Evolutionary conservation across 1,284 basidiomycete species (phyloP), one percentile per base, ranked within the genome.

Genomic region (Cutaneotrichosporon mucoides): DNA sequence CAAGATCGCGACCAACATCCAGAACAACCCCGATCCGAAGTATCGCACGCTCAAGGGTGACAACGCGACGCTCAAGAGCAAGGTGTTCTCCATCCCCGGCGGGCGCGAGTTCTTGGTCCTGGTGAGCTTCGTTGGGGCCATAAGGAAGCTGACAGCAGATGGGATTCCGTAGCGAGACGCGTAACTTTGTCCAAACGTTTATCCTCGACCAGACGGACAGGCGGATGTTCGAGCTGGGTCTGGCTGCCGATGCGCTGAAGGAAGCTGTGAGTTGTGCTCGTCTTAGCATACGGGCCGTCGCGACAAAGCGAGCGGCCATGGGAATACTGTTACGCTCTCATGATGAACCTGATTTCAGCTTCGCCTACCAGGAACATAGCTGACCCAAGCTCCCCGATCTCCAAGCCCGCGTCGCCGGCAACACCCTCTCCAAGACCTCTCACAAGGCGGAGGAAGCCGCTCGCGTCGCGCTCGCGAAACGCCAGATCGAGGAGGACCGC

Each of bases 1-100:
- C 48, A 75, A 75, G 62, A 75, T 77, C 40, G 64, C 73, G 4
- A 65, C 49, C 34, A 77, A 77, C 55, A 75, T 77, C 59, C 62
- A 61, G 33, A 56, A 61, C 12, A 61, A 62, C n/a, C 36, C 61
- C 11, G 76, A 77, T 10, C 63, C 67, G 2, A 77, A 76, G 64
- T 77, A 58, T 56, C 61, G 72, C 36, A 64, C 57, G 0, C 49
- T 77, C 15, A 74, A 73, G 65, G 62, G 68, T 1, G 63, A 66
- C 49, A 76, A 76, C 53, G 43, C 50, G 1, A 53, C 64, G 46
- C 61, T 77, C 44, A 71, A 72, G 65, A 68, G 66, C 51, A 73
- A 75, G 61, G 68, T 77, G 1, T 55, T 76, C 40, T 52, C 57
- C 12, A 66, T 66, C 2, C 69, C 67, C 40, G 75, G 75, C 7